phyloP scores from a whole-genome alignment of 306 rosid genomes.

The Sesbania bispinosa region DNA sequence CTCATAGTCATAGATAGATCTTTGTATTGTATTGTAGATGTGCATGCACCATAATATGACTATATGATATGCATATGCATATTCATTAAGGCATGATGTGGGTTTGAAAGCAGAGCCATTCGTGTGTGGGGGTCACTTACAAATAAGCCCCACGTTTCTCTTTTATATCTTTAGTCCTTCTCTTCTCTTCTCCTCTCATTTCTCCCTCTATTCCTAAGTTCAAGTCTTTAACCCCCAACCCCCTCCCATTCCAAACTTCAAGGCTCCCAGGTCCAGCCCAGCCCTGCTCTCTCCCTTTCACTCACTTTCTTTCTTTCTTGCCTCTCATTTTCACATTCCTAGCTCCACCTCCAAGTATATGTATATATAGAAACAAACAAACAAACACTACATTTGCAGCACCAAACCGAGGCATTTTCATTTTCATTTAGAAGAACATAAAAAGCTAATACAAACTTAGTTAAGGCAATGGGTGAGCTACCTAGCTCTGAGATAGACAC shows the following conservation, averaged over 20 bases:
- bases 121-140: constrained; percentile 40
- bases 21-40: background rate
- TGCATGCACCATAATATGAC: background rate
- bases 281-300: too few species aligned
- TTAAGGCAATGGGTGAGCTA: constrained; percentile 45
- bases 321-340: background rate
- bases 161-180: constrained; percentile 24
- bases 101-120: constrained; percentile 25
- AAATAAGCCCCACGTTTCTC: constrained; percentile 43
- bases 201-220: too few species aligned
- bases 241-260: background rate
- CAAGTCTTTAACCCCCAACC: background rate
- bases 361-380: background rate
- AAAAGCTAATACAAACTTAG: too few species aligned
- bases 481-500: constrained; percentile 29
- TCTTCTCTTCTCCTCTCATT: background rate
- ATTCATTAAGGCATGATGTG: constrained; percentile 11
- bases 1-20: background rate
- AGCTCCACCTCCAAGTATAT: background rate
- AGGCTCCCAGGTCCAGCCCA: background rate
- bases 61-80: constrained; percentile 12
- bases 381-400: background rate
- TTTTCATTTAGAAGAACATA: too few species aligned
- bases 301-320: too few species aligned
- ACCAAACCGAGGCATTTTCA: too few species aligned